Evolutionary conservation across 2,329 filamentous ascomycete genomes (phyloP).

Genomic region (Pestalotiopsis sp.): DNA sequence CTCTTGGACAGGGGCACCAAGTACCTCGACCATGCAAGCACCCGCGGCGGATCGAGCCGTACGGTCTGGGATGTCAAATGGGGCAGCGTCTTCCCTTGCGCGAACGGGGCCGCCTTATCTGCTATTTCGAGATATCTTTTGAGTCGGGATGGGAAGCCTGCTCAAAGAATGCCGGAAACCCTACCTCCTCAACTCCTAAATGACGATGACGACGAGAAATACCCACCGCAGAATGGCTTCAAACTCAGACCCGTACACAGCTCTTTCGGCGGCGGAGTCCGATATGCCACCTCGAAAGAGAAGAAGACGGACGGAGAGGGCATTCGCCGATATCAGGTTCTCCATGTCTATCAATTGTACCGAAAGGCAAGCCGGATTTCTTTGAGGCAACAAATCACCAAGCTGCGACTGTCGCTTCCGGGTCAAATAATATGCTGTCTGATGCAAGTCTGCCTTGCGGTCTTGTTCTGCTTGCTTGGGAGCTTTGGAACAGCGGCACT

Average conservation of each 20-base stretch:
- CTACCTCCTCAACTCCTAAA: not conserved
- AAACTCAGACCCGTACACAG: not conserved
- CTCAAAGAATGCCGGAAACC: not conserved
- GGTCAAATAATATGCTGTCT: not conserved
- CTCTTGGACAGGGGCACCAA: constrained; percentile 5
- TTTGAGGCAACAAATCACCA: not conserved
- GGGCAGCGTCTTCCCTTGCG: constrained; percentile 28
- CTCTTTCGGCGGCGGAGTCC: not conserved
- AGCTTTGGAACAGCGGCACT: not conserved
- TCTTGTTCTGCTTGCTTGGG: not conserved
- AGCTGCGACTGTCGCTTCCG: not conserved
- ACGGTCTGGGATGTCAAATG: constrained; percentile 29
- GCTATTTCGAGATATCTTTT: constrained; percentile 12
- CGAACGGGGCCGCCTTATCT: constrained; percentile 27
- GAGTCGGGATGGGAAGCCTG: not conserved
- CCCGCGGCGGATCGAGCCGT: constrained; percentile 9
- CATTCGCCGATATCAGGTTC: not conserved
- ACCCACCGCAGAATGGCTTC: not conserved
- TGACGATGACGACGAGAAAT: not conserved
- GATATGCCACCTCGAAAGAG: not conserved
- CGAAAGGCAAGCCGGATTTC: not conserved
- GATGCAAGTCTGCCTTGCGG: not conserved
- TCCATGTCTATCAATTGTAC: not conserved
- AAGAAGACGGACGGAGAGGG: not conserved
- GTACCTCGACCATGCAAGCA: not conserved